Evolutionary conservation across 176 grass and related monocot genomes (phyloP).

Genomic region (Triticum timopheevii): DNA sequence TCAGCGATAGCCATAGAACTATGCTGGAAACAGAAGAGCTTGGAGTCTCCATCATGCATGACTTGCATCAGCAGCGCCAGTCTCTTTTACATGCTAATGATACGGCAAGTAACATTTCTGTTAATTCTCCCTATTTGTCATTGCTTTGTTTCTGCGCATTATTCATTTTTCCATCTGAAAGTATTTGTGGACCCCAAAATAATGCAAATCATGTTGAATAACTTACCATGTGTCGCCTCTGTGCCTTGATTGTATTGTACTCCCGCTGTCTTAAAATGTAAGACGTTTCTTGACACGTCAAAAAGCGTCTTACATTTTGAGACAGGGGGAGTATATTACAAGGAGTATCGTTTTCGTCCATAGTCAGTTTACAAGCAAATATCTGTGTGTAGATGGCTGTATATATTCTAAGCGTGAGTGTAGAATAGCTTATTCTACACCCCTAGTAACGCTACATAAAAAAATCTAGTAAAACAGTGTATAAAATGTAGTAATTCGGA

Average conservation of each 20-base stretch:
- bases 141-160: neutral
- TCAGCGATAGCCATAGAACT: conserved; percentile 73
- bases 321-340: neutral
- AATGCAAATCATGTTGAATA: conserved; percentile 1
- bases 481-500: no score
- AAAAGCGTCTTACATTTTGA: no score
- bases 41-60: conserved; percentile 93
- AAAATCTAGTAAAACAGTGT: no score
- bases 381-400: neutral
- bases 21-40: conserved; percentile 95
- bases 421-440: no score
- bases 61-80: conserved; percentile 79
- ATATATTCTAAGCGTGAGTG: no score
- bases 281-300: no score
- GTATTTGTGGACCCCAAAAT: neutral
- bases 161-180: conserved; percentile 1
- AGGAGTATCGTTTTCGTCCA: neutral
- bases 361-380: neutral
- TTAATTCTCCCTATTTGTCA: conserved; percentile 13
- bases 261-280: no score
- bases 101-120: conserved; percentile 51
- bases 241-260: neutral
- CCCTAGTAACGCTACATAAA: no score
- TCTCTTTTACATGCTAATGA: conserved; percentile 77
- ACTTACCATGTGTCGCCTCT: neutral